Evolutionary conservation across 192 early-diverging fungal species (phyloP), one percentile per base, ranked within the genome.

Genomic region (Podila minutissima): DNA sequence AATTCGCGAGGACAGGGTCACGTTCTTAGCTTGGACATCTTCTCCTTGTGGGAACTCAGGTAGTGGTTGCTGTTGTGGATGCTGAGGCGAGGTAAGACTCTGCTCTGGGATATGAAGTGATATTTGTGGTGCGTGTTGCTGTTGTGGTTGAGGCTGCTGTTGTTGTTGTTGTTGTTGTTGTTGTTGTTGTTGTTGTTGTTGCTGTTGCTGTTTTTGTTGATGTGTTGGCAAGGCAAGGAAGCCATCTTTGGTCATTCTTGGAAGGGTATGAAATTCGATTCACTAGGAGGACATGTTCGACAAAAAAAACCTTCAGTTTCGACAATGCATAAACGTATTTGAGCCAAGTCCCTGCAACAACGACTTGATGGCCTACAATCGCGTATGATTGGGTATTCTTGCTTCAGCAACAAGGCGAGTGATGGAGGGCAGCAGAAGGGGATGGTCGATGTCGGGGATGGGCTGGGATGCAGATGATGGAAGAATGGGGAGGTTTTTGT

Each of bases 31-130:
- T 11, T 53, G 64, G 35, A 68, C 20, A 13, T 72, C 75, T 37
- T 79, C 75, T n/a, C 75, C 75, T 28, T 38, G 69, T 24, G 70
- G 57, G 50, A 79, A 72, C 53, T 75, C 74, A 31, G 9, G 67
- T 61, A 29, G 59, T 17, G 49, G 37, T 3, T 62, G 67, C 4
- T 66, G 64, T 35, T 24, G 32, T 59, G 19, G 32, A n/a, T 53
- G 69, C n/a, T 48, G 46, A 24, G 20, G 22, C 0, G 20, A 24
- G 37, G 28, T 37, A 3, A 10, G 9, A 24, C 12, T 37, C n/a
- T 24, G 53, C 53, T 55, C 41, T 64, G 62, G 22, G 4, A 20
- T 63, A 33, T 9, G 37, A 15, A 46, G 4, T 46, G 41, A 46
- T 46, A 46, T 17, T 46, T 46, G 41, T 46, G 53, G 53, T 24